Percentiles rank a stretch among this genome's conserved stretches.
These are phyloP conservation scores for Torulaspora globosa DNA, from an alignment of 1,139 yeast species.

Conservation along the genomic window DNA sequence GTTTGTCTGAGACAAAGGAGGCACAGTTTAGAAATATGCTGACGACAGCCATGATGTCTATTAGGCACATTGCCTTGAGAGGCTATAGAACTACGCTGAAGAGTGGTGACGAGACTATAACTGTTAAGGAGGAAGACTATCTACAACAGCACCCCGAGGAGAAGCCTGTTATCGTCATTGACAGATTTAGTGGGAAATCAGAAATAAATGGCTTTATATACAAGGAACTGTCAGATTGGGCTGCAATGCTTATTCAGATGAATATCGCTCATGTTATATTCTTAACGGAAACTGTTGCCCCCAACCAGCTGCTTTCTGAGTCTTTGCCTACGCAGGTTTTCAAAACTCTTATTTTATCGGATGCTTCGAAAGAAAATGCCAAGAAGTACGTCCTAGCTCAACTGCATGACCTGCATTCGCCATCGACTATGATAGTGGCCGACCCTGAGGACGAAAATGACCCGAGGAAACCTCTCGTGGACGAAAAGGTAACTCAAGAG, in stretches of 20 bases:
- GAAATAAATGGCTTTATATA: conserved; percentile 68
- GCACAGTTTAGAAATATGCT: conserved; percentile 80
- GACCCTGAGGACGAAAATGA: conserved; percentile 19
- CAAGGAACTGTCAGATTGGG: conserved; percentile 82
- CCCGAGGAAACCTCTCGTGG: conserved; percentile 18
- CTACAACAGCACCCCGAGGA: conserved; percentile 81
- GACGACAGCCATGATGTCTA: conserved; percentile 64
- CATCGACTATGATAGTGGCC: conserved; percentile 22
- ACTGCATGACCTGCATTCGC: conserved; percentile 37
- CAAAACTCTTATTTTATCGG: conserved; percentile 68
- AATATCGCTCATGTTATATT: conserved; percentile 87
- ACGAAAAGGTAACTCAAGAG: conserved; percentile 27
- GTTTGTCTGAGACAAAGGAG: conserved; percentile 81
- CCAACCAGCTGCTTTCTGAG: conserved; percentile 60
- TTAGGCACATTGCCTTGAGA: conserved; percentile 64
- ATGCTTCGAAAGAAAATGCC: conserved; percentile 73
- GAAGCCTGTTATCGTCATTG: conserved; percentile 82
- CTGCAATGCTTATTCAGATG: conserved; percentile 66
- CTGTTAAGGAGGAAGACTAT: conserved; percentile 70
- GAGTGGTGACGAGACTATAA: conserved; percentile 33
- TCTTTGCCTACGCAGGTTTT: conserved; percentile 85
- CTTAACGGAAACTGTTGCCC: conserved; percentile 80
- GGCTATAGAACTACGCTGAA: conserved; percentile 36
- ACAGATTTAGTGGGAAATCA: conserved; percentile 61
- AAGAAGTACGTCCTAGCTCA: conserved; percentile 66